phyloP scores from a whole-genome alignment of 169 alveolate species.

The Theileria parva region DNA sequence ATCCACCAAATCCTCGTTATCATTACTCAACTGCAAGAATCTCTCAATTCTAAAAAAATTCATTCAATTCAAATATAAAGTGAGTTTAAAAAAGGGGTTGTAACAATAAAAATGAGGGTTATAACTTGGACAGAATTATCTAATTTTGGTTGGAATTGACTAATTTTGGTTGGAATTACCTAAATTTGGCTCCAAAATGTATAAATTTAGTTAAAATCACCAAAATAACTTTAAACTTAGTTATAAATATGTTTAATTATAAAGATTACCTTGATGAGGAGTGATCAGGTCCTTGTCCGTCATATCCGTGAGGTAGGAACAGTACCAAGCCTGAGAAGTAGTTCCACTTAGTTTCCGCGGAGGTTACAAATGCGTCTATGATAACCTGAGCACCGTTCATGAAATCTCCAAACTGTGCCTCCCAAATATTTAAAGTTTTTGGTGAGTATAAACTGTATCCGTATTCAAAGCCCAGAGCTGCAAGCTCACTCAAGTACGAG shows the following conservation, averaged over 20 bases:
- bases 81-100: too few species aligned
- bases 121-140: too few species aligned
- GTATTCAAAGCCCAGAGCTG: constrained; percentile 92
- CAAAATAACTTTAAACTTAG: too few species aligned
- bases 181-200: too few species aligned
- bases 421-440: constrained; percentile 88
- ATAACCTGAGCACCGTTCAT: constrained; percentile 93
- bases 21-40: constrained; percentile 81
- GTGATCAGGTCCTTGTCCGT: constrained; percentile 97
- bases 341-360: constrained; percentile 95
- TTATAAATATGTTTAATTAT: not conserved
- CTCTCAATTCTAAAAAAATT: constrained; percentile 78
- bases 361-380: constrained; percentile 89
- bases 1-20: constrained; percentile 74
- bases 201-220: too few species aligned
- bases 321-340: constrained; percentile 76
- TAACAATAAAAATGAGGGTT: too few species aligned
- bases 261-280: constrained; percentile 79
- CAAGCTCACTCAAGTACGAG: constrained; percentile 90
- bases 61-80: not conserved
- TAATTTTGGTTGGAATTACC: too few species aligned
- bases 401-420: constrained; percentile 96
- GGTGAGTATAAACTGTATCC: constrained; percentile 92
- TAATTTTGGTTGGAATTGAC: too few species aligned
- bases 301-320: constrained; percentile 94